phyloP scores from a whole-genome alignment of 2,329 filamentous ascomycete genomes.

The Aspergillus aculeatinus region DNA sequence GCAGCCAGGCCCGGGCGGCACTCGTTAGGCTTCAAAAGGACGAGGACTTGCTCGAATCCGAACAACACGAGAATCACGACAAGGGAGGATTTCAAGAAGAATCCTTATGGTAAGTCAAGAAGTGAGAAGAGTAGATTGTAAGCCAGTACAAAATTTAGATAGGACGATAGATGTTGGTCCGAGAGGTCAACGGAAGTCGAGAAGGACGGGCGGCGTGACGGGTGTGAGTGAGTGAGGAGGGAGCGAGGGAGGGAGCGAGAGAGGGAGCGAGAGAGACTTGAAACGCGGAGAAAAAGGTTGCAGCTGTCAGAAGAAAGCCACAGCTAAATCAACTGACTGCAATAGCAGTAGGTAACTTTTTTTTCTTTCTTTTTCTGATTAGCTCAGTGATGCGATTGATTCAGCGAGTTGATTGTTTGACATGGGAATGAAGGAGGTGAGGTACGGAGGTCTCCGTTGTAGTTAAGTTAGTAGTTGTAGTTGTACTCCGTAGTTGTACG shows the following conservation, averaged over 20 bases:
- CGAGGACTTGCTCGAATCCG: constrained; percentile 8
- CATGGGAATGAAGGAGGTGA: not conserved
- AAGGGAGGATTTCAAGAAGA: no score
- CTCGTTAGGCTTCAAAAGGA: constrained; percentile 17
- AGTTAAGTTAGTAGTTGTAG: no score
- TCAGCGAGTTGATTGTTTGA: not conserved
- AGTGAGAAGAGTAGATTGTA: not conserved
- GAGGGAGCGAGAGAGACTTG: constrained; percentile 2
- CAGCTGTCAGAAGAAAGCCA: constrained; percentile 17
- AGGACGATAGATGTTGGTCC: not conserved
- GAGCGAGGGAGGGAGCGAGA: not conserved
- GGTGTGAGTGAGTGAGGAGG: not conserved
- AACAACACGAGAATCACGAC: not conserved
- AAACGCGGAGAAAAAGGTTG: constrained; percentile 20
- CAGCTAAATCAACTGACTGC: not conserved
- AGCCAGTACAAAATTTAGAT: not conserved
- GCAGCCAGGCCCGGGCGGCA: constrained; percentile 12
- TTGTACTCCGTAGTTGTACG: not conserved
- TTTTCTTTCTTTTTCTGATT: no score
- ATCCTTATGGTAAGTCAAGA: no score
- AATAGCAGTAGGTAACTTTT: not conserved
- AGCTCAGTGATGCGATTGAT: no score
- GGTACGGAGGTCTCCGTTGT: no score
- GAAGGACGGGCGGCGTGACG: not conserved
- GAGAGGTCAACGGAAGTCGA: not conserved